Conservation (phyloP, 192 early-diverging fungal species). For the Backusella mclennaniae region DNA sequence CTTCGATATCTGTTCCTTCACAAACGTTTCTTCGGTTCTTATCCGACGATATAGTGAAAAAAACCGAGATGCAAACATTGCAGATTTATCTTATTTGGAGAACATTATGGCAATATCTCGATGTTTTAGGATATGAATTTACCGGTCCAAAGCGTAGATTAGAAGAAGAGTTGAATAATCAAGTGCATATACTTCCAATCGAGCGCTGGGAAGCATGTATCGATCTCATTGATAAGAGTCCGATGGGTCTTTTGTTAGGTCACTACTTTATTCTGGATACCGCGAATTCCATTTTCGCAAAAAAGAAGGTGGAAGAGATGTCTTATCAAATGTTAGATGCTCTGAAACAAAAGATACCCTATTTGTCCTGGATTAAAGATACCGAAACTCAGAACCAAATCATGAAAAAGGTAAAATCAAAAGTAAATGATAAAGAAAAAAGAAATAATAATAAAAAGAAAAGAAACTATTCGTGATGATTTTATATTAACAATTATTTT, state of each 20-base stretch:
- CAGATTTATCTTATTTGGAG: conserved; percentile 56
- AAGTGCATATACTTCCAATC: conserved; percentile 39
- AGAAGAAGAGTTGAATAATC: conserved; percentile 37
- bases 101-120: conserved; percentile 35
- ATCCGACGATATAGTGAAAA: conserved; percentile 28
- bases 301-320: conserved; percentile 1
- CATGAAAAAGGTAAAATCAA: neutral
- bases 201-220: conserved; percentile 42
- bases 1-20: neutral
- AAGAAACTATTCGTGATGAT: neutral
- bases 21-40: conserved; percentile 6
- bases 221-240: conserved; percentile 25
- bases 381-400: conserved; percentile 3
- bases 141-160: conserved; percentile 34
- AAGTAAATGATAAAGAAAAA: neutral
- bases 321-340: neutral
- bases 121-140: conserved; percentile 36
- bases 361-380: conserved; percentile 1
- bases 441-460: neutral
- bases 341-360: neutral
- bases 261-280: conserved; percentile 39
- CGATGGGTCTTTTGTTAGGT: conserved; percentile 40
- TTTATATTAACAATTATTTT: neutral
- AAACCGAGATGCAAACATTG: conserved; percentile 35
- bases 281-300: neutral